Base-by-base conservation (phyloP, 345 rosid species). In the Capsella bursapastoris region DNA sequence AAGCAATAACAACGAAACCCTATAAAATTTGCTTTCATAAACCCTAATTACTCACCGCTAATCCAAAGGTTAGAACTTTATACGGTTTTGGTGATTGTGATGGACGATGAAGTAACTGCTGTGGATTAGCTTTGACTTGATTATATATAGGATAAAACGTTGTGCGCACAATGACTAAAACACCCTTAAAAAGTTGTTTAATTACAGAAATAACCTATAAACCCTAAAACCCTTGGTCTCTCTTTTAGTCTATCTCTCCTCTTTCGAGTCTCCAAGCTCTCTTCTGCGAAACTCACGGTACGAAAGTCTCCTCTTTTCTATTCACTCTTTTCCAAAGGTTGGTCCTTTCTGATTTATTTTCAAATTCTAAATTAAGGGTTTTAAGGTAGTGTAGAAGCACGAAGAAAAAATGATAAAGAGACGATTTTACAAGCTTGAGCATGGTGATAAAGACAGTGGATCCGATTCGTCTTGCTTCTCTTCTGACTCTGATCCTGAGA, bases 361-460 rank as follows among this genome's bases (percentile, higher is more conserved):
- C 40, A 11, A 68, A 9, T 75, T 76, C 38, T 15, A 1, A 16
- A 7, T 44, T 37, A 3, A 41, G 49, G 14, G n/a, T 60, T 51
- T 55, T 16, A 4, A 5, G 64, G 61, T 49, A 31, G 60, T 47
- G 3, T 7, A 14, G 69, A 37, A 9, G 40, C 37, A 41, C 1
- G 29, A 16, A 58, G 28, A 53, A 68, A 40, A 80, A 22, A 93
- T 91, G 98, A 89, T 91, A 70, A 93, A 91, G 89, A 87, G 98
- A 77, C 62, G 89, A 62, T 91, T 86, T 75, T 93, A 84, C 74
- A 91, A 76, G 81, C 79, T 77, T 64, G 98, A 93, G 51, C 94
- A 85, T 65, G 96, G 85, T 59, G 97, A 88, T 58, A 76, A 72
- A 65, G 86, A 91, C 58, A 84, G 75, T 58, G 85, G 82, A 7